These are phyloP conservation scores for Backusella tuberculispora DNA, from an alignment of 192 early-diverging fungal species.

Conservation along the genomic window DNA sequence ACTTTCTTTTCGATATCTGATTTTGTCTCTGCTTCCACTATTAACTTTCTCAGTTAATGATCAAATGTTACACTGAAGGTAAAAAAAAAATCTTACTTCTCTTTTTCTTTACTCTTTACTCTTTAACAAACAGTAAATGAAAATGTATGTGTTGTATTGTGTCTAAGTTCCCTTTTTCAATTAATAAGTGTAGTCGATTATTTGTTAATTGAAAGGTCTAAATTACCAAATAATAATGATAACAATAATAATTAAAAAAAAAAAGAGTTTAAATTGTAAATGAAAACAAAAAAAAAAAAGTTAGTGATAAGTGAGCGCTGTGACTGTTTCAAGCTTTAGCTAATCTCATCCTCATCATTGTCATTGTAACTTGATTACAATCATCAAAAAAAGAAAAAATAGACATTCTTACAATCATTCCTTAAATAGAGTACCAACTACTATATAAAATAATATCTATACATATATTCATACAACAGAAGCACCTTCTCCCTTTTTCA, in stretches of 20 bases:
- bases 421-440: too few relatives aligned
- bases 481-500: too few relatives aligned
- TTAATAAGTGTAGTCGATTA: background rate
- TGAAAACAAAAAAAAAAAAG: background rate
- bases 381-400: too few relatives aligned
- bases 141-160: background rate
- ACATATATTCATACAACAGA: too few relatives aligned
- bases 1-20: background rate
- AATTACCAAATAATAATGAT: background rate
- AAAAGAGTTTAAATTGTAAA: background rate
- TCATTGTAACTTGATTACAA: background rate
- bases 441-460: too few relatives aligned
- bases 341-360: too few relatives aligned
- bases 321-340: too few relatives aligned
- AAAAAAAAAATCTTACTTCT: conserved; percentile 6
- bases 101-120: background rate
- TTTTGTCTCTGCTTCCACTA: background rate
- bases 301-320: background rate
- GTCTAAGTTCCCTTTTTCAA: background rate
- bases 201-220: background rate
- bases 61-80: background rate
- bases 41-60: background rate
- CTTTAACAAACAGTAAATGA: background rate
- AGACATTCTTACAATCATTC: too few relatives aligned
- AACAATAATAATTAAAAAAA: background rate